Conservation (phyloP, 768 basidiomycete genomes). For the Candolleomyces aberdarensis region DNA sequence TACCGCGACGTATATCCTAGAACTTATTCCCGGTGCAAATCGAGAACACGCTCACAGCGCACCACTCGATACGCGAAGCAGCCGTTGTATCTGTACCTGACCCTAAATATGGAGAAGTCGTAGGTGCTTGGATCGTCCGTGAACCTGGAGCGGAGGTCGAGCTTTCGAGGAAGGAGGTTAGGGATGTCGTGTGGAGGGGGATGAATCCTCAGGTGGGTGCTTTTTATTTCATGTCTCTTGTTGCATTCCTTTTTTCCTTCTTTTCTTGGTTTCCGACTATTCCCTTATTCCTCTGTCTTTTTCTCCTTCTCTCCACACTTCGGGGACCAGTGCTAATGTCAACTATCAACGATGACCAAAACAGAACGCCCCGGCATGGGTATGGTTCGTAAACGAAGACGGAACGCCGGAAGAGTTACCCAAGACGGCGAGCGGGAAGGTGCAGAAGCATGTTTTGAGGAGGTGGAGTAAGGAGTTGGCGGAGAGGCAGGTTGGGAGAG, state of each 20-base stretch:
- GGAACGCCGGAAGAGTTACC: slow-evolving; percentile 57
- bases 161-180: slow-evolving; percentile 50
- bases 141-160: slow-evolving; percentile 29
- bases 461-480: slow-evolving; percentile 62
- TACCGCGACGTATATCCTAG: slow-evolving; percentile 27
- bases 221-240: neutral
- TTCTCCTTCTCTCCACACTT: too few relatives aligned
- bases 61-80: slow-evolving; percentile 62
- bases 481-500: slow-evolving; percentile 39
- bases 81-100: slow-evolving; percentile 75
- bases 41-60: slow-evolving; percentile 64
- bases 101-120: slow-evolving; percentile 67
- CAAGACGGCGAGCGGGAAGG: slow-evolving; percentile 86
- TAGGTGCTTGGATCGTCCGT: slow-evolving; percentile 74
- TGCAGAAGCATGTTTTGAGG: slow-evolving; percentile 77
- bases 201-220: slow-evolving; percentile 79
- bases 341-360: neutral
- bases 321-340: too few relatives aligned
- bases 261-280: slow-evolving; percentile 2
- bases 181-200: slow-evolving; percentile 44
- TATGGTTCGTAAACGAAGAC: slow-evolving; percentile 80
- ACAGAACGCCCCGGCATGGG: slow-evolving; percentile 78
- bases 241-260: neutral
- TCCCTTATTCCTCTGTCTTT: too few relatives aligned
- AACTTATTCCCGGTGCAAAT: slow-evolving; percentile 86